phyloP scores from a whole-genome alignment of 2,329 filamentous ascomycete species.

The Periconia sp. region DNA sequence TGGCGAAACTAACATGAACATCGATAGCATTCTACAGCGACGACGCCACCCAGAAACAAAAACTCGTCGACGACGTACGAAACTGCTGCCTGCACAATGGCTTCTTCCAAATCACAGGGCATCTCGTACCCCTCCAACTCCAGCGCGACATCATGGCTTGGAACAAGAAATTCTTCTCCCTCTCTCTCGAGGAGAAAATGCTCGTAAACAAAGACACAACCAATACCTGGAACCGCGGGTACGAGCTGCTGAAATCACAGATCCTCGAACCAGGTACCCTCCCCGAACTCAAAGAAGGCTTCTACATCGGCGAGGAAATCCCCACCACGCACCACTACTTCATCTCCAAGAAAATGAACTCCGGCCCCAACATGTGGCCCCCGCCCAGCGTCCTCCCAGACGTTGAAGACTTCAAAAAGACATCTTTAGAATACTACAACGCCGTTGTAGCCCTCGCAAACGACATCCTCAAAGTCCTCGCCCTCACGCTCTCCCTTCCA shows the following conservation, averaged over 20 bases:
- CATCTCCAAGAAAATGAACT: constrained; percentile 42
- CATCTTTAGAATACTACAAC: constrained; percentile 46
- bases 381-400: constrained; percentile 12
- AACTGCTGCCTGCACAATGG: constrained; percentile 41
- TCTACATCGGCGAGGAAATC: constrained; percentile 49
- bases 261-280: constrained; percentile 46
- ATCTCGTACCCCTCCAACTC: constrained; percentile 42
- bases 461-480: constrained; percentile 46
- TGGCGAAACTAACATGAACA: background rate
- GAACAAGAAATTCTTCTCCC: constrained; percentile 45
- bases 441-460: constrained; percentile 43
- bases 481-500: constrained; percentile 43
- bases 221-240: constrained; percentile 48
- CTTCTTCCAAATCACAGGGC: constrained; percentile 51
- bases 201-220: constrained; percentile 37
- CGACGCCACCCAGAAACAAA: constrained; percentile 23
- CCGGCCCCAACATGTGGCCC: constrained; percentile 48
- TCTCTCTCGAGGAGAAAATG: constrained; percentile 47
- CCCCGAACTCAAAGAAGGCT: constrained; percentile 49
- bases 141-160: constrained; percentile 43
- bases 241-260: constrained; percentile 47
- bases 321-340: constrained; percentile 42
- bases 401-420: constrained; percentile 39
- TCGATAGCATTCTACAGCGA: constrained; percentile 28
- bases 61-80: constrained; percentile 30